These are phyloP conservation scores for Teunomyces lycoperdinae DNA, from an alignment of 805 yeast genomes.

Conservation along the genomic window DNA sequence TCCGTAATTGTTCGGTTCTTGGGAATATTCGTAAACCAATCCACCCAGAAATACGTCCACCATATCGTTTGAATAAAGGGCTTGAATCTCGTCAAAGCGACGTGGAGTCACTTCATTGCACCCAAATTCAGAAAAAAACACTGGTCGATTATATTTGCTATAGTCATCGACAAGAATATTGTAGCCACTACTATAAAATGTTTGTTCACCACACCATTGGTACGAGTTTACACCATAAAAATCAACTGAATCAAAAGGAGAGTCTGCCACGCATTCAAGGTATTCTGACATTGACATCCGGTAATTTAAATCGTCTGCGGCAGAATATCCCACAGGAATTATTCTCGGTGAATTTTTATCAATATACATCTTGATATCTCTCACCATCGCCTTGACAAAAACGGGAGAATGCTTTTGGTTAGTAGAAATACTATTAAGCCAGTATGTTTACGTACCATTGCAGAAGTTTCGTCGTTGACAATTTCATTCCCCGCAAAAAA, in stretches of 20 bases:
- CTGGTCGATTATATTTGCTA: slow-evolving; percentile 64
- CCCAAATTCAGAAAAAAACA: slow-evolving; percentile 89
- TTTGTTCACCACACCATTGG: slow-evolving; percentile 87
- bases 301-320: slow-evolving; percentile 86
- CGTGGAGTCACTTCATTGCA: slow-evolving; percentile 84
- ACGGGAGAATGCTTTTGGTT: slow-evolving; percentile 51
- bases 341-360: slow-evolving; percentile 53
- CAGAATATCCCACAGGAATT: slow-evolving; percentile 93
- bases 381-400: slow-evolving; percentile 71
- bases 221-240: slow-evolving; percentile 80
- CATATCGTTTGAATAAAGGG: slow-evolving; percentile 73
- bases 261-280: slow-evolving; percentile 67
- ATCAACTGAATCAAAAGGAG: slow-evolving; percentile 59
- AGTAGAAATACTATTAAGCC: background rate
- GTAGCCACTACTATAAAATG: slow-evolving; percentile 72
- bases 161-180: slow-evolving; percentile 68
- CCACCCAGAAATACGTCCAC: slow-evolving; percentile 80
- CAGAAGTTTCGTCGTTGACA: slow-evolving; percentile 74
- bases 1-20: slow-evolving; percentile 79
- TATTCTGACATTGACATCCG: slow-evolving; percentile 76
- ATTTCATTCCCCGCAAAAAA: slow-evolving; percentile 93
- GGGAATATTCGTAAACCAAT: slow-evolving; percentile 74
- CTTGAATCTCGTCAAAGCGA: slow-evolving; percentile 67
- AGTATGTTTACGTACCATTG: slow-evolving; percentile 30
- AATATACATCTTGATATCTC: slow-evolving; percentile 79